Evolutionary conservation across 2,329 filamentous ascomycete genomes (phyloP).

Genomic region (Coniochaeta prunicola): DNA sequence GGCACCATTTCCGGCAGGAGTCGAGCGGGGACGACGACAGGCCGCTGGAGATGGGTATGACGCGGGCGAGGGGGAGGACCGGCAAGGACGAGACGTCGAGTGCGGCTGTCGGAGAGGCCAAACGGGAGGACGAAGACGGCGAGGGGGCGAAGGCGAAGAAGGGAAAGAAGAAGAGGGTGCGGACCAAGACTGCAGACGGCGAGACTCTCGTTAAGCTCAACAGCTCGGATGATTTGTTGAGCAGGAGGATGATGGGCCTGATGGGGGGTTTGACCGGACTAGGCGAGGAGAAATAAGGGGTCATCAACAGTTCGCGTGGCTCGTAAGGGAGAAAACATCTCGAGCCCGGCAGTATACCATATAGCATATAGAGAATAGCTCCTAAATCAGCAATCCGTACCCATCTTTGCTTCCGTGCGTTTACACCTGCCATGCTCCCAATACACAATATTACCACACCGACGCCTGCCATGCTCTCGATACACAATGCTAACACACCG

Average conservation of each 20-base stretch:
- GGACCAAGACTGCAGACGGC: slow-evolving; percentile 25
- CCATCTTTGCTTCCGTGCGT: too few species aligned
- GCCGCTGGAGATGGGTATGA: slow-evolving; percentile 74
- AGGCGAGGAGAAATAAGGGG: slow-evolving; percentile 26
- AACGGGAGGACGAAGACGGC: background rate
- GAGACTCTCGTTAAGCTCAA: slow-evolving; percentile 45
- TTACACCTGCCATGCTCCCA: too few species aligned
- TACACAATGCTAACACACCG: too few species aligned
- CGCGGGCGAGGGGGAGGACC: slow-evolving; percentile 25
- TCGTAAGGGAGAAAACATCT: background rate
- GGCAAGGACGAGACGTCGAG: slow-evolving; percentile 16
- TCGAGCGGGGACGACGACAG: slow-evolving; percentile 72
- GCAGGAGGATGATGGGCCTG: slow-evolving; percentile 51
- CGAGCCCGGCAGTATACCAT: background rate
- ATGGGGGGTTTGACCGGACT: slow-evolving; percentile 44
- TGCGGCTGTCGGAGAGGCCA: slow-evolving; percentile 4
- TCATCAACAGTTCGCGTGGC: background rate
- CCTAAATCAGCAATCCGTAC: too few species aligned
- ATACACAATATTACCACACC: too few species aligned
- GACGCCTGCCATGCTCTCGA: too few species aligned
- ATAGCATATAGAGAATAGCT: background rate
- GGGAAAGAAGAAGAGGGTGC: slow-evolving; percentile 26
- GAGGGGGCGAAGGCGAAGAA: slow-evolving; percentile 22
- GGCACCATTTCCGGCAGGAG: slow-evolving; percentile 44
- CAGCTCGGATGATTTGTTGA: slow-evolving; percentile 50